Evolutionary conservation across 768 basidiomycete species (phyloP).

Genomic region (Russula earlei): DNA sequence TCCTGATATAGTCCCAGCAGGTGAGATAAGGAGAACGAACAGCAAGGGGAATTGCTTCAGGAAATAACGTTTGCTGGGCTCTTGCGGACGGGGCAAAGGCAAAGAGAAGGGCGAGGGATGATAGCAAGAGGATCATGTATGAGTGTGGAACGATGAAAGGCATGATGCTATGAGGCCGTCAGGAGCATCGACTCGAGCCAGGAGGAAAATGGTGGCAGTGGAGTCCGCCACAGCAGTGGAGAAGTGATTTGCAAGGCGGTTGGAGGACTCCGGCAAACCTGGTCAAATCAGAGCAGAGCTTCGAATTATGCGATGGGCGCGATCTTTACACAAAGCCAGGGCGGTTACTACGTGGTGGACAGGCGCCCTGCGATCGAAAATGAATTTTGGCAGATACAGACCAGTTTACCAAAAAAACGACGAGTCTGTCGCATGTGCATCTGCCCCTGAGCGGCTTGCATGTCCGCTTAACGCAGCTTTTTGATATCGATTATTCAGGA

Average conservation of each 20-base stretch:
- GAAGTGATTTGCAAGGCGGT: neutral
- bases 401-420: too few species aligned
- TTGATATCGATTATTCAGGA: too few species aligned
- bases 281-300: too few species aligned
- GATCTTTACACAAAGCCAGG: too few species aligned
- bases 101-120: neutral
- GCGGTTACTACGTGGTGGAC: too few species aligned
- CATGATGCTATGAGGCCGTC: neutral
- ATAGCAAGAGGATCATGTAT: neutral
- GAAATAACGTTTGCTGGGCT: constrained; percentile 16
- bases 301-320: too few species aligned
- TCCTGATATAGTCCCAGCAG: constrained; percentile 17
- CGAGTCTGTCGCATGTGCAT: too few species aligned
- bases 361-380: too few species aligned
- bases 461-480: too few species aligned
- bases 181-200: neutral
- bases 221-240: neutral
- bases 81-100: neutral
- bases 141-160: neutral
- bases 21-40: constrained; percentile 24
- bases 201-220: neutral
- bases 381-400: too few species aligned
- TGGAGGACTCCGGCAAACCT: too few species aligned
- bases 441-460: too few species aligned
- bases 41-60: constrained; percentile 22